These are phyloP conservation scores for Rhododendron ferrugineum DNA, from an alignment of 148 eudicot genomes.

Conservation along the genomic window DNA sequence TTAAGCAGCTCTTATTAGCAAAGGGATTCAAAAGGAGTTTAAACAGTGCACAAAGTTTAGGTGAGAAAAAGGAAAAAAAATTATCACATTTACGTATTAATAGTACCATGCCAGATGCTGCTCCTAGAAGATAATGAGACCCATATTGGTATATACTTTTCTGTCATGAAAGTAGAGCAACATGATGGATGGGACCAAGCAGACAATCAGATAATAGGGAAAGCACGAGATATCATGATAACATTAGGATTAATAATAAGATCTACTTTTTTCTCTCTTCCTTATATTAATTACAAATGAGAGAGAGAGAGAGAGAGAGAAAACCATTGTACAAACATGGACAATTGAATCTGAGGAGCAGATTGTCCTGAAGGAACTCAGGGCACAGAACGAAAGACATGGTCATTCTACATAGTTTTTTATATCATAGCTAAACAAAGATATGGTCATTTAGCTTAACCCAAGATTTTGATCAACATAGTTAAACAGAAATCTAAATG, in stretches of 20 bases:
- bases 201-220: background rate
- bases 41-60: background rate
- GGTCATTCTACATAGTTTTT: too few relatives aligned
- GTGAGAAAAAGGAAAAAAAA: background rate
- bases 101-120: background rate
- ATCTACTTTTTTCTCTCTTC: too few relatives aligned
- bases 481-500: too few relatives aligned
- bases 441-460: too few relatives aligned
- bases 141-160: background rate
- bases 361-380: background rate
- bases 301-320: background rate
- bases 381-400: background rate
- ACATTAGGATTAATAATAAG: background rate
- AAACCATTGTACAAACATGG: background rate
- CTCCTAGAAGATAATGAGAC: background rate
- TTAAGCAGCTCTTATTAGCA: too few relatives aligned
- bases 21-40: background rate
- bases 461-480: too few relatives aligned
- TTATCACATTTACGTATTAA: background rate
- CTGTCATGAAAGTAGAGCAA: background rate
- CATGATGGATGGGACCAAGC: background rate
- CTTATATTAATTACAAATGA: background rate
- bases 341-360: background rate
- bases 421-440: too few relatives aligned
- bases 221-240: background rate